Base-by-base conservation (phyloP, 495 filamentous ascomycete genomes). In the Tuber microsphaerosporum region DNA sequence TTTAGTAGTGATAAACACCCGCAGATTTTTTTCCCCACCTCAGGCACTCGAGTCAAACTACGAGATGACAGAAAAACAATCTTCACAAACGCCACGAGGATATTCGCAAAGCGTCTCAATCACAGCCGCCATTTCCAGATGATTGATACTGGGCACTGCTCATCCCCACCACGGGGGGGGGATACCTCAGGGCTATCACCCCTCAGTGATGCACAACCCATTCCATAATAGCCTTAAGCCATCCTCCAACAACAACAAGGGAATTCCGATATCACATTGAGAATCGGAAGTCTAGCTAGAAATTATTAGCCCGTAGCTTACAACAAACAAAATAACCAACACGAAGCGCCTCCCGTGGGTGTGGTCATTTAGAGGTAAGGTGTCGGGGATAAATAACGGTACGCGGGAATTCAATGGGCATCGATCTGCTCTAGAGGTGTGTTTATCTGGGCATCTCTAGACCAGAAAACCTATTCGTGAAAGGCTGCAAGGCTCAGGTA, bases 181-280 rank as follows among this genome's bases (percentile, higher is more conserved):
- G 4, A 61, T 31, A 65, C 20, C 14, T 16, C 26, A 65, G 31
- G 56, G 56, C 56, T 65, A 4, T 65, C 14, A 26, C 31, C 26
- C 17, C 26, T 17, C 10, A 26, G 2, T 61, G 56, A 43, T 43
- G 39, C 42, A 43, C 39, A 41, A 41, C n/a, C 56, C 26, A 12
- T 26, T 65, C 14, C 51, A 5, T 26, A n/a, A 61, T 31, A 61
- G 56, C 56, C 56, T 65, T 65, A 4, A 31, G 56, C 26, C 26
- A 14, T 16, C 1, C 14, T 46, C 5, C 16, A 10, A 16, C 31
- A 19, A 65, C 3, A 26, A 65, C n/a, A n/a, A 26, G 56, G 26
- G 34, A 65, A 65, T 65, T 34, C 56, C 26, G 56, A 37, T 65
- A 65, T 65, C 56, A 65, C 56, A 61, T 65, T 34, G 45, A 46